phyloP scores from a whole-genome alignment of 2,329 filamentous ascomycete genomes.

The Aspergillus fructus region DNA sequence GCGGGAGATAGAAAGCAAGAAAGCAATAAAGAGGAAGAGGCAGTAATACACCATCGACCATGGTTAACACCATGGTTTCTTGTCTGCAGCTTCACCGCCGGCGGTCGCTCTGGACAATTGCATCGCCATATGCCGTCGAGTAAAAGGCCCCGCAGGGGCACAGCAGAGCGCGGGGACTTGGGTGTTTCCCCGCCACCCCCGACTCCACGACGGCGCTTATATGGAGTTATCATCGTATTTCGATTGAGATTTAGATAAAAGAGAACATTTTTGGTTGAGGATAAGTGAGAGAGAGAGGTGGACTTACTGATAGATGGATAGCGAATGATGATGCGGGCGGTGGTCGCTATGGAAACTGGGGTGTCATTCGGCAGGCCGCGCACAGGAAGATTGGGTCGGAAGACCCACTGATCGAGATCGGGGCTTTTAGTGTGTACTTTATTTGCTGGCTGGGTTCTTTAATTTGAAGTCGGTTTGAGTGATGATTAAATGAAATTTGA shows the following conservation, averaged over 20 bases:
- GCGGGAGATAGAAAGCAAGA: background rate
- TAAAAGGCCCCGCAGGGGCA: constrained; percentile 39
- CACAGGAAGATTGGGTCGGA: no score
- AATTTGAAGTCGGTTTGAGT: no score
- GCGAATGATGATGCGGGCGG: background rate
- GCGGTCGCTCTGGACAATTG: constrained; percentile 56
- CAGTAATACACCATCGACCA: constrained; percentile 50
- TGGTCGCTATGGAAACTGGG: constrained; percentile 26
- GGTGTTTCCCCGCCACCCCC: background rate
- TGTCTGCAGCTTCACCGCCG: constrained; percentile 55
- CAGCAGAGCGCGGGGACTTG: constrained; percentile 22
- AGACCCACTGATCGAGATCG: no score
- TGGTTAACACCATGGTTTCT: constrained; percentile 59
- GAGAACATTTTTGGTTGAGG: background rate
- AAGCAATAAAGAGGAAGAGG: background rate
- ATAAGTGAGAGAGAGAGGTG: background rate
- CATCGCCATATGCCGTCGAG: constrained; percentile 51
- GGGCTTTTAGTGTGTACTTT: no score
- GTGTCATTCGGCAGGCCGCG: background rate
- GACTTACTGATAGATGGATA: background rate
- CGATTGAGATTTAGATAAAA: background rate
- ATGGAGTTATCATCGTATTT: constrained; percentile 25
- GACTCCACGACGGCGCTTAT: constrained; percentile 9
- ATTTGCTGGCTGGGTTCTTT: no score
- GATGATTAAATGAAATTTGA: no score